phyloP scores from a whole-genome alignment of 2,329 filamentous ascomycete species.

The Aspergillus spinulosporus region DNA sequence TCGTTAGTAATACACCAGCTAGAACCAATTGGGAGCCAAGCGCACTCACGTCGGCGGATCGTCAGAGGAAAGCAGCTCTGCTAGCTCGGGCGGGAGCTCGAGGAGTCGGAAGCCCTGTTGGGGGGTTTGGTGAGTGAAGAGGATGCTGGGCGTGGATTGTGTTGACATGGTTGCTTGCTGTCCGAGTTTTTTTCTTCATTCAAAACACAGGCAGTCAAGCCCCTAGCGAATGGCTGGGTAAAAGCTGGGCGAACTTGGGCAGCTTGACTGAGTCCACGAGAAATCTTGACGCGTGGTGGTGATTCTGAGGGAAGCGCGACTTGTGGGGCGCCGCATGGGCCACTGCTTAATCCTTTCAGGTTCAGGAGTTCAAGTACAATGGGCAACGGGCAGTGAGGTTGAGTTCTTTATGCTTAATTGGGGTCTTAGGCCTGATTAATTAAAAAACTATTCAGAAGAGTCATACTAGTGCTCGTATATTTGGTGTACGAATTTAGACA shows the following conservation, averaged over 20 bases:
- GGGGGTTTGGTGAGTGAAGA: constrained; percentile 43
- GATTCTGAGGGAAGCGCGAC: constrained; percentile 15
- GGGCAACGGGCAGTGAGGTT: too few species aligned
- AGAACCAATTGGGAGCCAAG: too few species aligned
- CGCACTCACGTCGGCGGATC: constrained; percentile 40
- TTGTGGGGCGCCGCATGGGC: constrained; percentile 30
- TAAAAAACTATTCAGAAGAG: too few species aligned
- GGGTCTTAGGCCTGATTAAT: too few species aligned
- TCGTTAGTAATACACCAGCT: too few species aligned
- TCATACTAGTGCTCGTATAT: too few species aligned
- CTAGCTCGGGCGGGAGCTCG: constrained; percentile 60
- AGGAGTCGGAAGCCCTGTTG: constrained; percentile 60
- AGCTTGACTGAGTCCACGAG: not conserved
- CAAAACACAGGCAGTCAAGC: not conserved
- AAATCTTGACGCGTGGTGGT: constrained; percentile 15
- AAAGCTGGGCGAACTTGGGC: not conserved
- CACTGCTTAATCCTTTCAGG: constrained; percentile 31
- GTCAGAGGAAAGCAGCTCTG: constrained; percentile 54
- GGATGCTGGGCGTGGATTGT: constrained; percentile 37
- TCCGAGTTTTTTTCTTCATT: too few species aligned
- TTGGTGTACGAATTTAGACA: not conserved
- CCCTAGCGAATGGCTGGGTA: not conserved
- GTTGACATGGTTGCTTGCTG: constrained; percentile 36
- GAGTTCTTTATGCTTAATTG: too few species aligned
- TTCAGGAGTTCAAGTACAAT: too few species aligned